Evolutionary conservation across 129 eudicot species (phyloP).

Genomic region (Tagetes patula): DNA sequence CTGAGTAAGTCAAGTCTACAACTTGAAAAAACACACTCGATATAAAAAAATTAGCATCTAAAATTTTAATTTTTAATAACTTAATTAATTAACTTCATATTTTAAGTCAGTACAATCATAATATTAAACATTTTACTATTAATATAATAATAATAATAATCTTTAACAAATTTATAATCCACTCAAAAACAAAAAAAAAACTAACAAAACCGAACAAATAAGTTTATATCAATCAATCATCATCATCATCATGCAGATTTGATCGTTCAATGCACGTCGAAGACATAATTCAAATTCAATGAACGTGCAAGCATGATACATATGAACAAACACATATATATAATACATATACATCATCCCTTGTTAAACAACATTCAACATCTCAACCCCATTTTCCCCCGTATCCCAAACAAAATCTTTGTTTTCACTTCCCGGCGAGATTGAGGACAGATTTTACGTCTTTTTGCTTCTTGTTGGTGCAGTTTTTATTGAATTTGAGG

Average conservation of each 20-base stretch:
- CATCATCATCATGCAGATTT: background rate
- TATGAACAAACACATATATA: conserved; percentile 1
- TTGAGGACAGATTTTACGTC: background rate
- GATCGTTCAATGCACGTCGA: conserved; percentile 21
- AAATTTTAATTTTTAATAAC: no score
- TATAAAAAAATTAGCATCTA: no score
- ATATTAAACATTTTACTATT: no score
- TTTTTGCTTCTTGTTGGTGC: conserved; percentile 3
- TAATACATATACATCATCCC: background rate
- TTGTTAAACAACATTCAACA: conserved; percentile 24
- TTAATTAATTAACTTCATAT: no score
- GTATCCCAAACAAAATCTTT: conserved; percentile 37
- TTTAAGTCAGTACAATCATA: no score
- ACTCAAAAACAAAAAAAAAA: no score
- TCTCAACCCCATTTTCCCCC: conserved; percentile 51
- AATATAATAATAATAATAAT: no score
- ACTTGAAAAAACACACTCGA: no score
- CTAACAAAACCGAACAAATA: background rate
- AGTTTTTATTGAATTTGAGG: conserved; percentile 27
- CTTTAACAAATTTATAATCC: no score
- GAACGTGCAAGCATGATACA: conserved; percentile 41
- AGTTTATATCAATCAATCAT: background rate
- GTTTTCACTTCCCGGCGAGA: conserved; percentile 31
- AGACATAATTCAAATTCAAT: conserved; percentile 7
- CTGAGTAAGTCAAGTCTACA: no score